Conservation (phyloP, 2,329 filamentous ascomycete species). For the Cucurbitaria berberidis region DNA sequence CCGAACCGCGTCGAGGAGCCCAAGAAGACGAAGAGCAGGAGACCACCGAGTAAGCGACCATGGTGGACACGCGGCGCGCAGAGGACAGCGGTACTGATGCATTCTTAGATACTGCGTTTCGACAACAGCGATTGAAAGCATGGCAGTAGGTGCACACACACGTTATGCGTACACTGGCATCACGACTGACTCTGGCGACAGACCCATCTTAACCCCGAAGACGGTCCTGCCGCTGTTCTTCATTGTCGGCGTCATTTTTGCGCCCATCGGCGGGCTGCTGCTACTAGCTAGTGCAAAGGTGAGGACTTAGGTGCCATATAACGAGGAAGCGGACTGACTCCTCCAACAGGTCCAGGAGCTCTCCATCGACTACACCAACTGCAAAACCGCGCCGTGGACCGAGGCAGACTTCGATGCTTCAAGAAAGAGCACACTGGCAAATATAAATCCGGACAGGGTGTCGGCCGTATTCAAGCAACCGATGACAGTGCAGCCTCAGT, state of each 20-base stretch:
- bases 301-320: constrained; percentile 20
- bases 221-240: constrained; percentile 93
- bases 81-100: constrained; percentile 26
- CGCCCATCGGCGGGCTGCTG: constrained; percentile 85
- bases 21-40: constrained; percentile 82
- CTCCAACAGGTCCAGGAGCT: constrained; percentile 80
- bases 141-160: constrained; percentile 79
- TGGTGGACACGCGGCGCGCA: constrained; percentile 8
- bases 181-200: constrained; percentile 55
- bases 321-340: constrained; percentile 16
- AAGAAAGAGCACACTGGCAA: constrained; percentile 42
- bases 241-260: constrained; percentile 87
- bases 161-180: neutral
- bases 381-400: constrained; percentile 61
- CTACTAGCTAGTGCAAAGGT: constrained; percentile 85
- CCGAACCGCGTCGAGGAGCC: constrained; percentile 44
- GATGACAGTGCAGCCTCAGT: constrained; percentile 43
- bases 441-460: constrained; percentile 65
- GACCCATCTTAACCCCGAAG: constrained; percentile 93
- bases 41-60: constrained; percentile 76
- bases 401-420: constrained; percentile 21
- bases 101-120: constrained; percentile 83
- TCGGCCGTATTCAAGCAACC: constrained; percentile 72
- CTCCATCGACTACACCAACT: constrained; percentile 87
- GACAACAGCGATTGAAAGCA: constrained; percentile 95